Percentiles rank a stretch among this genome's conserved stretches.
These are phyloP conservation scores for Chimonanthus praecox DNA, from an alignment of 164 flowering plant genomes.

Conservation along the genomic window DNA sequence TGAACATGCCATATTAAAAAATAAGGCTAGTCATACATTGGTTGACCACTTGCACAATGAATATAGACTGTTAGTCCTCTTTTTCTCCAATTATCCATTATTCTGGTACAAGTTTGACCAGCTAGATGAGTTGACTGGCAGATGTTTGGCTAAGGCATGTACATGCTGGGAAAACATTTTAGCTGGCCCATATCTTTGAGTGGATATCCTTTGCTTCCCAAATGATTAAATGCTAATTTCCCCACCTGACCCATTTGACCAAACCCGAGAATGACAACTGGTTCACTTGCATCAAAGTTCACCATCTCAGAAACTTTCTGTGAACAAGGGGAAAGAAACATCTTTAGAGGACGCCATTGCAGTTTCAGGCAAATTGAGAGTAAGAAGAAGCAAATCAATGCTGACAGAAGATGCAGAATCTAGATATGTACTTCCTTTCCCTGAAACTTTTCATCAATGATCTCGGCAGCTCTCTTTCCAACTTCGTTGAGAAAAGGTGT, in stretches of 20 bases:
- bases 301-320: slow-evolving; percentile 59
- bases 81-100: not conserved
- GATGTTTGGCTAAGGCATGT: not conserved
- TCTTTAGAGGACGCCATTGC: slow-evolving; percentile 4
- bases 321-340: slow-evolving; percentile 1
- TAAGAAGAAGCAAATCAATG: not conserved
- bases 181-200: not conserved
- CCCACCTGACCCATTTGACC: slow-evolving; percentile 95
- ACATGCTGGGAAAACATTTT: not conserved
- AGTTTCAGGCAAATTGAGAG: not conserved
- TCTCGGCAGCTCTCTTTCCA: slow-evolving; percentile 74
- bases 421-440: slow-evolving; percentile 44
- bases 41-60: not conserved
- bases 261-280: slow-evolving; percentile 92
- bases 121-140: not conserved
- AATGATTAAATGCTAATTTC: slow-evolving; percentile 5
- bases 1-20: not conserved
- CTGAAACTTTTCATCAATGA: slow-evolving; percentile 52
- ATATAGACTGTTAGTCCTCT: not conserved
- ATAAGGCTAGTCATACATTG: not conserved
- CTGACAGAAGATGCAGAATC: not conserved
- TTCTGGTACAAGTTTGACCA: not conserved
- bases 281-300: slow-evolving; percentile 74
- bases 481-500: slow-evolving; percentile 88
- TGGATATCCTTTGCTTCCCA: not conserved